Evolutionary conservation across 2,329 filamentous ascomycete species (phyloP), one percentile per base, ranked within the genome.

Genomic region (Ophiosphaerella korrae): DNA sequence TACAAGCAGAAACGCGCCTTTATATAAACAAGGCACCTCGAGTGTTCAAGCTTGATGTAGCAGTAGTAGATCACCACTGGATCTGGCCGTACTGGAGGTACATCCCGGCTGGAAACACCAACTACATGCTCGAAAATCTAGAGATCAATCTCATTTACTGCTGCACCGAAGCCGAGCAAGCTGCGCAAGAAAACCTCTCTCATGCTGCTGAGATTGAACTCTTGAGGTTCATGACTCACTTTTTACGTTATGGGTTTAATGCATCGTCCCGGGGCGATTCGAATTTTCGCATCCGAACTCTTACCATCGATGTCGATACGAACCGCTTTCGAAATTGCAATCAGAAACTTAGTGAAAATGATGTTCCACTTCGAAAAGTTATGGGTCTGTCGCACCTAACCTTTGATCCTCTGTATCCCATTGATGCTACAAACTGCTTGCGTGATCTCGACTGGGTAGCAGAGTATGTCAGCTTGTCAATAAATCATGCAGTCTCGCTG

Each of bases 61-160:
- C 50, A 7, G 47, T 62, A 21, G 38, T 62, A 4, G 26, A 58
- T 35, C 38, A 52, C 12, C 41, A 57, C 42, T 62, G 57, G 57
- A 50, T 62, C 34, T 60, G 48, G 52, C 59, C 54, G 16, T 56
- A 42, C 8, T 56, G 50, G 50, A 45, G 50, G n/a, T 42, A 33
- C 23, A 47, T 60, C 9, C 52, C 55, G 16, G 14, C 35, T 21
- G 38, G 37, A 6, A 43, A 35, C 21, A 40, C 11, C 7, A 13
- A 31, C 11, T n/a, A 35, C 8, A 7, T 35, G 3, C 8, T 60
- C 9, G 42, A 56, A 14, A 33, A 23, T 38, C 16, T 60, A 5
- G 32, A 58, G 4, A 44, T 62, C 7, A 40, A 57, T 23, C 11
- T 62, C 18, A 36, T 53, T 8, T 44, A 41, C 13, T 60, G 53